A percentile compares a stretch with the other conserved stretches of the same genome.
Conservation (phyloP, 31 red algal species). For the Pterothamnion heteromorphum region DNA sequence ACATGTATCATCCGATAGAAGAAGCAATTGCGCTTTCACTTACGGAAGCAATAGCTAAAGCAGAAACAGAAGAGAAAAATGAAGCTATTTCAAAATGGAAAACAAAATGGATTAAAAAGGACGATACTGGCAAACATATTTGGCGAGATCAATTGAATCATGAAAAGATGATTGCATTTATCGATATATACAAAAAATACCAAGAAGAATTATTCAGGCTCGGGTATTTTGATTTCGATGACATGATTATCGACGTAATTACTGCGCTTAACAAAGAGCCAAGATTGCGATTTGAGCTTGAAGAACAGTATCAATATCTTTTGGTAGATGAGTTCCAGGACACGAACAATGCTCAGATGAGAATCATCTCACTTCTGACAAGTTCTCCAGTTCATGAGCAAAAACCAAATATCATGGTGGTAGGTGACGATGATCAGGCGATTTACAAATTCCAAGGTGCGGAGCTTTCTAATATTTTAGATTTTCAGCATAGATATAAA, state of each 20-base stretch:
- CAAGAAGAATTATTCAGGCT: slow-evolving; percentile 12
- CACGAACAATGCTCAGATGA: slow-evolving; percentile 29
- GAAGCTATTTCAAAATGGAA: too few species aligned
- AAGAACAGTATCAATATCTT: slow-evolving; percentile 26
- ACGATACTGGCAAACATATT: too few species aligned
- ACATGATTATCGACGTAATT: slow-evolving; percentile 21
- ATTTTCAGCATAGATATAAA: slow-evolving; percentile 25
- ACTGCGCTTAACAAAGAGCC: neutral
- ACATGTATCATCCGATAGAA: too few species aligned
- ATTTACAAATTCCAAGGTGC: slow-evolving; percentile 48
- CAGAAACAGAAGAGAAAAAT: too few species aligned
- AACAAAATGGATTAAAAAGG: too few species aligned
- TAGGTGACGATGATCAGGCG: slow-evolving; percentile 49
- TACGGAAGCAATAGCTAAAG: too few species aligned
- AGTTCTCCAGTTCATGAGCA: neutral
- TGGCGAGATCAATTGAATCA: neutral
- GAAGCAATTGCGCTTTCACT: too few species aligned
- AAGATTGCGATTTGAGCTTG: neutral
- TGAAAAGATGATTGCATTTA: slow-evolving; percentile 15
- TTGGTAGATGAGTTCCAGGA: slow-evolving; percentile 35
- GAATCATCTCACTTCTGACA: neutral
- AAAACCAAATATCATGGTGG: slow-evolving; percentile 27
- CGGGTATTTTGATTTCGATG: neutral
- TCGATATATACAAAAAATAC: slow-evolving; percentile 5
- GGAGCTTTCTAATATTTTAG: neutral